A percentile compares a stretch with the other conserved stretches of the same genome.
Evolutionary conservation across 257 asterid genomes (phyloP).

Genomic region (Salvia rosmarinus): DNA sequence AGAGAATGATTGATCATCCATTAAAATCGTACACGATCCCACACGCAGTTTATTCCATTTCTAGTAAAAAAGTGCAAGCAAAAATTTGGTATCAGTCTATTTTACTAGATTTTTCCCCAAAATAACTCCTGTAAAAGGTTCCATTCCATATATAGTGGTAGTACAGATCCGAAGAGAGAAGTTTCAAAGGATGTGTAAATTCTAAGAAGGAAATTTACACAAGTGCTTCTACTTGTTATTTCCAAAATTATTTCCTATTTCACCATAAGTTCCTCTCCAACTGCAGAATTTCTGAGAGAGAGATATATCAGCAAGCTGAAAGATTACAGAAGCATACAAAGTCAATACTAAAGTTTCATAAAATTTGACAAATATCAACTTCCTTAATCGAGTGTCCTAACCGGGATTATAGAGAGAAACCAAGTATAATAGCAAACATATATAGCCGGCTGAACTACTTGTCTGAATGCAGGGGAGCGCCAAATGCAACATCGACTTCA

Average conservation of each 20-base stretch:
- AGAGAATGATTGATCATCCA: neutral
- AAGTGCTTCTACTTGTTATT: neutral
- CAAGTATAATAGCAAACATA: no score
- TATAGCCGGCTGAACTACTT: no score
- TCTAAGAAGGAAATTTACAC: neutral
- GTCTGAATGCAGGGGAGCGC: no score
- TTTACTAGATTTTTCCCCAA: neutral
- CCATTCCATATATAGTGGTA: neutral
- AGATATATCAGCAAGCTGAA: neutral
- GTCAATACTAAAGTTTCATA: no score
- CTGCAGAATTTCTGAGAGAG: neutral
- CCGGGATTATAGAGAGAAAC: no score
- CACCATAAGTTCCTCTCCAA: neutral
- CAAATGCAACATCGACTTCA: no score
- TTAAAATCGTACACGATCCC: neutral
- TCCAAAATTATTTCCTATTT: neutral
- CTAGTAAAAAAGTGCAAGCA: neutral
- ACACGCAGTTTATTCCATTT: neutral
- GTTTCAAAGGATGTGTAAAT: neutral
- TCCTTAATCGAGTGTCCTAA: no score
- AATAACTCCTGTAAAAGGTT: neutral
- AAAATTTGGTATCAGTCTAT: neutral
- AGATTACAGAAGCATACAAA: no score
- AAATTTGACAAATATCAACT: no score
- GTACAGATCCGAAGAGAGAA: neutral